Conservation (phyloP, 2,329 filamentous ascomycete genomes). For the Coccinonectria pachysandricola region DNA sequence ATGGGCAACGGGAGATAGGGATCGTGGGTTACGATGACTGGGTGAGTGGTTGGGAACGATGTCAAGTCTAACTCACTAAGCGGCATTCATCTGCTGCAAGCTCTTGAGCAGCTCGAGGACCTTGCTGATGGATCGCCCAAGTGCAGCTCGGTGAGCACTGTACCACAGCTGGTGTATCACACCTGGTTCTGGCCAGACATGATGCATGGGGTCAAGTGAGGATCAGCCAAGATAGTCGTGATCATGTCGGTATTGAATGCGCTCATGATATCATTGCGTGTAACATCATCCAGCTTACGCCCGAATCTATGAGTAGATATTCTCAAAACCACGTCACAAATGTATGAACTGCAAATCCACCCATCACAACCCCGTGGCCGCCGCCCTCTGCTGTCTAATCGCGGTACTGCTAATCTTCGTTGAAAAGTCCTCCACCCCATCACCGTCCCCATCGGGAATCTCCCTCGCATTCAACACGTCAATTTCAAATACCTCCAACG, state of each 20-base stretch:
- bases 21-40: too few relatives aligned
- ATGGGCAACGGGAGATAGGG: too few relatives aligned
- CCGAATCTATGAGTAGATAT: too few relatives aligned
- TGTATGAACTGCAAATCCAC: too few relatives aligned
- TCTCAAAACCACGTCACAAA: too few relatives aligned
- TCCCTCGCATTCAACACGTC: slow-evolving; percentile 63
- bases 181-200: slow-evolving; percentile 54
- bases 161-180: slow-evolving; percentile 91
- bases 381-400: slow-evolving; percentile 48
- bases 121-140: slow-evolving; percentile 79
- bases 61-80: slow-evolving; percentile 55
- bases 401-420: slow-evolving; percentile 88
- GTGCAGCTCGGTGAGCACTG: slow-evolving; percentile 78
- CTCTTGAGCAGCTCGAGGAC: slow-evolving; percentile 76
- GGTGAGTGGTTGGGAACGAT: too few relatives aligned
- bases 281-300: too few relatives aligned
- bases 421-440: slow-evolving; percentile 54
- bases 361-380: too few relatives aligned
- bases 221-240: too few relatives aligned
- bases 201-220: too few relatives aligned
- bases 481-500: slow-evolving; percentile 75
- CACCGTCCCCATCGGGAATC: slow-evolving; percentile 32
- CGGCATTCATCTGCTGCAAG: slow-evolving; percentile 79
- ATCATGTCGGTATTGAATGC: too few relatives aligned
- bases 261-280: too few relatives aligned